Conservation (phyloP, 345 rosid genomes). For the Moricandia moricandioides region DNA sequence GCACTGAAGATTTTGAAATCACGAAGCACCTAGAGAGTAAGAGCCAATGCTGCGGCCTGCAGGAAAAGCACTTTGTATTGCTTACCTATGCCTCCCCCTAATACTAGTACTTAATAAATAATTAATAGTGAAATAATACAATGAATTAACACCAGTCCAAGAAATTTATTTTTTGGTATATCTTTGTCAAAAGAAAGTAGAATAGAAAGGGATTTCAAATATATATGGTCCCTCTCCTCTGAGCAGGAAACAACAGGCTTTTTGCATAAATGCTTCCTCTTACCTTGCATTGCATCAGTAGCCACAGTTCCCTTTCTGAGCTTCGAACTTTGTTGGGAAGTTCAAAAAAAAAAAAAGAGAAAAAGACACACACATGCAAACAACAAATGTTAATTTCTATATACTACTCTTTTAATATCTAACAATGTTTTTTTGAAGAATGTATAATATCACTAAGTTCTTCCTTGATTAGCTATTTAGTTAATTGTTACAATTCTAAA, state of each 20-base stretch:
- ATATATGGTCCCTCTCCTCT: slow-evolving; percentile 33
- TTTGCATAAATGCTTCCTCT: slow-evolving; percentile 37
- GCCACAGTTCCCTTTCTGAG: slow-evolving; percentile 30
- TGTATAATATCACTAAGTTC: background rate
- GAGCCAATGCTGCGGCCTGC: slow-evolving; percentile 28
- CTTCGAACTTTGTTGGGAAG: slow-evolving; percentile 34
- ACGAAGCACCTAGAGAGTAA: slow-evolving; percentile 33
- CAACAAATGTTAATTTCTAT: slow-evolving; percentile 6
- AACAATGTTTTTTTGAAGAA: background rate
- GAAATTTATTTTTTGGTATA: background rate
- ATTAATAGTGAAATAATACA: slow-evolving; percentile 1
- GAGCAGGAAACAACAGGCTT: slow-evolving; percentile 33
- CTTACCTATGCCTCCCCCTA: slow-evolving; percentile 2
- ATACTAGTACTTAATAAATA: slow-evolving; percentile 5
- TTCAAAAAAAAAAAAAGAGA: slow-evolving; percentile 26
- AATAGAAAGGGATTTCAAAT: background rate
- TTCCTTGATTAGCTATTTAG: background rate
- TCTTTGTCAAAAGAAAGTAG: slow-evolving; percentile 17
- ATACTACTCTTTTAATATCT: no score
- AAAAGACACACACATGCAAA: slow-evolving; percentile 37
- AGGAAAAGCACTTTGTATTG: slow-evolving; percentile 24
- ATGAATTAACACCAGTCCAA: background rate
- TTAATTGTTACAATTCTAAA: background rate
- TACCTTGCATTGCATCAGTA: slow-evolving; percentile 16
- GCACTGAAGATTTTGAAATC: slow-evolving; percentile 29